These are phyloP conservation scores for Populus trichocarpa DNA, from an alignment of 441 rosid species.

Conservation along the genomic window DNA sequence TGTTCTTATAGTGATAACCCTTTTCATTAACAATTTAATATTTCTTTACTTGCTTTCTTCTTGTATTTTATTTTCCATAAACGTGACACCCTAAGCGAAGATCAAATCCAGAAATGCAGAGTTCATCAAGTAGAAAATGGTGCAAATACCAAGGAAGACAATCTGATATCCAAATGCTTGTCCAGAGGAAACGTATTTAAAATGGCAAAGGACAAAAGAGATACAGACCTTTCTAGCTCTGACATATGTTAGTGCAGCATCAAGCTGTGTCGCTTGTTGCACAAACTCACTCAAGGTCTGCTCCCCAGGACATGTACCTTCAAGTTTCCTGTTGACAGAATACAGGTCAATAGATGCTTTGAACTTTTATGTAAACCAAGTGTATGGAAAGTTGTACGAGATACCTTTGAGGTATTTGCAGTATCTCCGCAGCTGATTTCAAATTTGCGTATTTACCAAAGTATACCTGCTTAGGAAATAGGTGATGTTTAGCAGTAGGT, in stretches of 20 bases:
- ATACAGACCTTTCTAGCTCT: conserved; percentile 43
- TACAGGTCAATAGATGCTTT: no score
- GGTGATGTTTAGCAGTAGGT: not conserved
- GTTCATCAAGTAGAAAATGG: no score
- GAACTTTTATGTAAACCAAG: not conserved
- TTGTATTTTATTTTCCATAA: no score
- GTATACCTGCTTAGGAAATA: conserved; percentile 17
- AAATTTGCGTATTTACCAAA: conserved; percentile 5
- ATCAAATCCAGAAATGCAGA: no score
- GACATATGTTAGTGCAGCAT: conserved; percentile 22
- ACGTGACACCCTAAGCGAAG: no score
- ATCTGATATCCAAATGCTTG: no score
- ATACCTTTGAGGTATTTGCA: conserved; percentile 34
- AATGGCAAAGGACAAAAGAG: not conserved
- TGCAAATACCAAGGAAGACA: no score
- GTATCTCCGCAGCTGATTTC: conserved; percentile 24
- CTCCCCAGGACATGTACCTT: conserved; percentile 32
- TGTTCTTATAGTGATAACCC: no score
- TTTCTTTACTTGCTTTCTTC: no score
- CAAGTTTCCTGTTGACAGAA: conserved; percentile 27
- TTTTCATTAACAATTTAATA: no score
- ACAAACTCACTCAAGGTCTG: conserved; percentile 25
- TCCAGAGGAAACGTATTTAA: no score
- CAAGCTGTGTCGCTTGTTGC: conserved; percentile 37
- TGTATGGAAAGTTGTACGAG: not conserved